Evolutionary conservation across 176 grass and related monocot genomes (phyloP), one percentile per base, ranked within the genome.

Genomic region (Alopecurus myosuroides): DNA sequence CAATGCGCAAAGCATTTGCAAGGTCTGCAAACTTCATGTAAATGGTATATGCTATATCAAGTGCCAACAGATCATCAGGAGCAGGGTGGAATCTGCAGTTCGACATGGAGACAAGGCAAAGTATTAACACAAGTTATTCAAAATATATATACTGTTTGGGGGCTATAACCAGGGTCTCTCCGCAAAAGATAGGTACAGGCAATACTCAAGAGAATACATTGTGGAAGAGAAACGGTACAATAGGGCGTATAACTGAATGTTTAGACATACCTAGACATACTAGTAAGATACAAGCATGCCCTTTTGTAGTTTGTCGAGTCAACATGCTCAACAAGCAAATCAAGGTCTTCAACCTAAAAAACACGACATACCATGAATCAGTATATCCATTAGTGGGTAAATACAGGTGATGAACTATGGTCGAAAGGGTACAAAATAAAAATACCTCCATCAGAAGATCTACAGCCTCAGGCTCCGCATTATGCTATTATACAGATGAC

Each of bases 391-490:
- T 40, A 68, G 23, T 18, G 23, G 49, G 56, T 9, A 81, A 28
- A 35, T 28, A 52, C 25, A 49, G 17, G 22, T 23, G 20, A 20
- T 19, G 10, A 10, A 23, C 12, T 77, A 62, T 78, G 19, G 35
- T 15, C 31, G 46, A 39, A 86, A 31, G 3, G 85, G 26, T 75
- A 45, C 4, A 35, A 42, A 88, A 4, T 39, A 52, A 30, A 74
- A 23, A 49, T 91, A 96, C 97, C 97, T 99, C 97, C 88, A 96
- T 99, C 58, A 99, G 84, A 94, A 99, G 94, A 90, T 99, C 97
- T 33, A 99, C 94, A 82, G 94, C 97, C 85, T 99, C 97, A 26
- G 97, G 97, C 60, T 99, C 97, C 31, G 94, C 97, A 84, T 99
- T 99, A 42, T 99, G 97, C 94, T 99, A 80, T 71, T 87, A 33